phyloP scores from a whole-genome alignment of 768 basidiomycete species.

The Lyophyllum semitale region DNA sequence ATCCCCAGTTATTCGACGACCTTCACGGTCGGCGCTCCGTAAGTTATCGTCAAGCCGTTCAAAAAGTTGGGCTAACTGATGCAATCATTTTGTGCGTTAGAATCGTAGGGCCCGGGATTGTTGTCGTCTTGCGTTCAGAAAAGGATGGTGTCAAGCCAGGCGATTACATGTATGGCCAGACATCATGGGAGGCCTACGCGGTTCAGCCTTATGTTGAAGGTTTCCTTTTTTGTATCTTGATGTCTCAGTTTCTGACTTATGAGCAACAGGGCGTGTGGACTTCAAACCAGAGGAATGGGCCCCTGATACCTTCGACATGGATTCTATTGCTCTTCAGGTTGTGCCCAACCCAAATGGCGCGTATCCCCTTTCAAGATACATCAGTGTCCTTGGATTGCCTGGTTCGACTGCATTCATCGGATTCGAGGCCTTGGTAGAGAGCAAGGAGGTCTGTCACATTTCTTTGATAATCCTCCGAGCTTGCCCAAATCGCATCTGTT shows the following conservation, averaged over 20 bases:
- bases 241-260: background rate
- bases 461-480: background rate
- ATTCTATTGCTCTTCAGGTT: conserved; percentile 17
- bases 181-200: conserved; percentile 17
- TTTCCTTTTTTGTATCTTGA: background rate
- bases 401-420: conserved; percentile 33
- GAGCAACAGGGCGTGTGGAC: conserved; percentile 19
- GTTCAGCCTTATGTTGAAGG: conserved; percentile 15
- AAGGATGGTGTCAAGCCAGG: conserved; percentile 24
- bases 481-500: background rate
- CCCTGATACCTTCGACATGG: conserved; percentile 16
- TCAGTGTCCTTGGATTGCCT: conserved; percentile 11
- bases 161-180: conserved; percentile 32
- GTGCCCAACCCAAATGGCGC: conserved; percentile 2
- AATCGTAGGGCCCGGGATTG: conserved; percentile 31
- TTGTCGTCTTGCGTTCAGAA: conserved; percentile 36
- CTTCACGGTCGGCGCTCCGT: conserved; percentile 11
- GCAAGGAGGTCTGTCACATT: conserved; percentile 29
- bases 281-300: conserved; percentile 14
- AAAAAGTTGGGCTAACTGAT: background rate
- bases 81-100: conserved; percentile 15
- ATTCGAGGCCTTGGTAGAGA: conserved; percentile 28
- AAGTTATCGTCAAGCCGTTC: background rate
- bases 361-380: background rate
- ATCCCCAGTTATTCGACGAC: conserved; percentile 12